phyloP scores from a whole-genome alignment of 164 flowering plant species.

The Piper longum region DNA sequence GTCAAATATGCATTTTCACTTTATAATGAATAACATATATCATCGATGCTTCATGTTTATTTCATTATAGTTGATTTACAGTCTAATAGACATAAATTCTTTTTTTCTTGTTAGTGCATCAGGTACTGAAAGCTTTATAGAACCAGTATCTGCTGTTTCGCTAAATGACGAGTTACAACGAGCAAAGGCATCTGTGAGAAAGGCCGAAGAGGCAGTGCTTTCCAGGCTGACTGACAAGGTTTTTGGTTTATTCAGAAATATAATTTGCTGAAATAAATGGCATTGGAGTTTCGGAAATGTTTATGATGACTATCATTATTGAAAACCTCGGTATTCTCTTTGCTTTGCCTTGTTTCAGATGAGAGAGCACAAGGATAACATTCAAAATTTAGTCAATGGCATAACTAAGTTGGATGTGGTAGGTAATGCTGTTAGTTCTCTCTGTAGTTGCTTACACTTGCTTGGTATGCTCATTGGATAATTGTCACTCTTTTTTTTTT shows the following conservation, averaged over 20 bases:
- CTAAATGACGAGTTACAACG: conserved; percentile 82
- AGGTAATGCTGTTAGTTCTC: conserved; percentile 5
- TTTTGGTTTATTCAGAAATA: conserved; percentile 3
- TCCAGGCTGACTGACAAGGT: conserved; percentile 67
- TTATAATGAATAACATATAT: too few species aligned
- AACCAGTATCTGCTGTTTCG: conserved; percentile 79
- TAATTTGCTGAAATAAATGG: not conserved
- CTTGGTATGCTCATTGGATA: too few species aligned
- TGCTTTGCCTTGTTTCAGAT: conserved; percentile 25
- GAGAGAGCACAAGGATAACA: conserved; percentile 42
- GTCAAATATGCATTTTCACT: too few species aligned
- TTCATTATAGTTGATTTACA: not conserved
- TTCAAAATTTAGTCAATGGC: conserved; percentile 26
- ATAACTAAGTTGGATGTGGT: conserved; percentile 66
- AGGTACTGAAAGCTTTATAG: conserved; percentile 56
- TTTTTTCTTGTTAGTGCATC: conserved; percentile 44
- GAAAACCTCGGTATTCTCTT: not conserved
- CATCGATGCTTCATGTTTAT: not conserved
- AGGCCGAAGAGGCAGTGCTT: conserved; percentile 81
- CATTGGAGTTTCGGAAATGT: not conserved
- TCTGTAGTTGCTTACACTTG: not conserved
- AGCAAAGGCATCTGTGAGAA: conserved; percentile 50
- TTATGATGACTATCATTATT: not conserved
- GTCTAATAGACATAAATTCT: conserved; percentile 13
- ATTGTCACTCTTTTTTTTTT: too few species aligned